Evolutionary conservation across 495 filamentous ascomycete genomes (phyloP), one percentile per base, ranked within the genome.

Genomic region (Trypethelium eluteriae): DNA sequence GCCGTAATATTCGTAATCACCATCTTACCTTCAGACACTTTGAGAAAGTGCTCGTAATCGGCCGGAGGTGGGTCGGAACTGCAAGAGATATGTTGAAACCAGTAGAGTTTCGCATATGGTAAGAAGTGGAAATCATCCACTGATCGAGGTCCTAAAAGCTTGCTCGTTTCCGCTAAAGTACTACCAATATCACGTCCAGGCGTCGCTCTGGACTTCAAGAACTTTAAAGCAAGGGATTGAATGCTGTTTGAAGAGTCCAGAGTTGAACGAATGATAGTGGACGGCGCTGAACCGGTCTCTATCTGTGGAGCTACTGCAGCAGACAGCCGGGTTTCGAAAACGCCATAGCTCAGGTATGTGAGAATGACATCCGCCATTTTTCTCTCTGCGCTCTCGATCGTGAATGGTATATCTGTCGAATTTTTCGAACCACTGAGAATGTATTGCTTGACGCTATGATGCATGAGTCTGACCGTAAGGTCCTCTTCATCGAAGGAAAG

Each of bases 401-500:
- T 72, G 65, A 77, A 73, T 25, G 35, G 25, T 57, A 66, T 66
- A 41, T 69, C 62, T 12, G n/a, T 64, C 63, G 64, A 64, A 66
- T 68, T 68, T 47, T 63, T 47, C 62, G 66, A 66, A 4, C 66
- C 64, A 62, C 68, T 66, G 39, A 80, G 70, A 32, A 82, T 68
- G 66, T 78, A 81, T 66, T 81, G 75, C 64, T 72, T 75, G 53
- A 82, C 71, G 67, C 77, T 81, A 56, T 77, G 75, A 66, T 82
- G 79, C 38, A 79, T 70, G 32, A 81, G 66, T 62, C 75, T 70
- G 38, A 79, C 70, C 2, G 79, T 78, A 4, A 68, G 57, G 10
- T 76, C 73, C 65, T 82, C 79, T 72, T 82, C 79, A 57, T 82
- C 79, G 38, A 81, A 69, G n/a, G 65, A 73, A 39, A 82, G 39